Base-by-base conservation (phyloP, 2,329 filamentous ascomycete genomes). In the Microascus cirrosus region DNA sequence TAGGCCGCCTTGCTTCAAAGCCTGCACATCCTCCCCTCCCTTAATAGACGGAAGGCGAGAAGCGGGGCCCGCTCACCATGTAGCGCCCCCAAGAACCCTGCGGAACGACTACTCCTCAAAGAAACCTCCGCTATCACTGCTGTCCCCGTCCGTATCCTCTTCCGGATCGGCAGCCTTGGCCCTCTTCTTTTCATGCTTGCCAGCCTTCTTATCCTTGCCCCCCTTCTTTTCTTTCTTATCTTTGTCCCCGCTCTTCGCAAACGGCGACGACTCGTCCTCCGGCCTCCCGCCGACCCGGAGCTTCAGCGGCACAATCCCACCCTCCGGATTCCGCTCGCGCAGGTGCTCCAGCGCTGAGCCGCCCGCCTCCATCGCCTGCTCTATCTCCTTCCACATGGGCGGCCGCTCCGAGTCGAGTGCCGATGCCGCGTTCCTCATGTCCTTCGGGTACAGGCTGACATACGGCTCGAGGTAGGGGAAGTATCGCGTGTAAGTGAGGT, bases 401-500 rank as follows among this genome's bases (percentile, higher is more conserved):
- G 79, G 77, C 59, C 79, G 70, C 59, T 77, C 72, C 5, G 72
- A 68, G n/a, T 71, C 71, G 18, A 82, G 66, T 3, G 74, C 68
- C 24, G 74, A 72, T 70, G 63, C 71, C 51, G 74, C 75, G 4
- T 68, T 65, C 10, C 36, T 39, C 50, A 72, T 71, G 18, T 70
- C 72, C 2, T 72, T 63, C 62, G 79, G 74, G 63, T 85, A 86
- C 18, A 87, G 67, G 63, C 82, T 83, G 62, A 88, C 77, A 70
- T 94, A 94, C 24, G 79, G 75, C 68, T 89, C 83, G 64, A 85
- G 76, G 52, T 88, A 80, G 1, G 89, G 89, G 61, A 82, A 88
- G 69, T 85, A 87, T 57, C 82, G 78, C 1, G 88, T 83, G 67
- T 94, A 94, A 64, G 89, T 84, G 61, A 88, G 74, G 66, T 93